Base-by-base conservation (phyloP, 306 rosid genomes). In the Oemleria cerasiformis region DNA sequence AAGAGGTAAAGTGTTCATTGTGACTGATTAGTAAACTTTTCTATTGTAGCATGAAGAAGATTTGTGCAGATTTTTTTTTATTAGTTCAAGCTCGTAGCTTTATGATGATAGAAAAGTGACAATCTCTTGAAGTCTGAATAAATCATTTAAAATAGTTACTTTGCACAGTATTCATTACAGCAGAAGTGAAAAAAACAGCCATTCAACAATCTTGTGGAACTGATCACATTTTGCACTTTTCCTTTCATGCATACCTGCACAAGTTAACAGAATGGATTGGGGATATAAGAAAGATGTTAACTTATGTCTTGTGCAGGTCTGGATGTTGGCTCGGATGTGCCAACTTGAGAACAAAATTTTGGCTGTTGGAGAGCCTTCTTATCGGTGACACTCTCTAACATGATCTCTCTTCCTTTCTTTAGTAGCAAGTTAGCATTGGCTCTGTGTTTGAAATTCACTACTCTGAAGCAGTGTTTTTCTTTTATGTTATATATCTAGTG, bases 271-370 rank as follows among this genome's bases (percentile, higher is more conserved):
- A 49, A 12, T 7, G 63, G 36, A 9, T 39, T 38, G 50, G 21
- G 40, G 38, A n/a, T 40, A 6, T 40, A 54, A 54, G 49, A 64
- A 8, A 49, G 77, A 65, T 20, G 65, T 65, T 70, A 9, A 65
- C 65, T 43, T 60, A 5, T 65, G 74, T 54, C 53, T 60, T 78
- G 11, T 76, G 66, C 73, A 94, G 99, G 91, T 94, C 60, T 94
- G 96, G 99, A 89, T 94, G 92, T 79, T 94, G 79, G 97, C 97
- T 84, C 86, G 99, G 70, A 91, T 94, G 97, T 87, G 91, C 87
- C 99, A 94, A 84, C 89, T 94, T 55, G 92, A 94, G 86, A 91
- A 91, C 88, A 91, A 94, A 85, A 94, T 94, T 70, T 78, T 86
- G 61, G 99, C 97, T 17, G 90, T 91, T 53, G 99, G 99, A 78